phyloP scores from a whole-genome alignment of 495 filamentous ascomycete species.

The Trichocladium antarcticum region DNA sequence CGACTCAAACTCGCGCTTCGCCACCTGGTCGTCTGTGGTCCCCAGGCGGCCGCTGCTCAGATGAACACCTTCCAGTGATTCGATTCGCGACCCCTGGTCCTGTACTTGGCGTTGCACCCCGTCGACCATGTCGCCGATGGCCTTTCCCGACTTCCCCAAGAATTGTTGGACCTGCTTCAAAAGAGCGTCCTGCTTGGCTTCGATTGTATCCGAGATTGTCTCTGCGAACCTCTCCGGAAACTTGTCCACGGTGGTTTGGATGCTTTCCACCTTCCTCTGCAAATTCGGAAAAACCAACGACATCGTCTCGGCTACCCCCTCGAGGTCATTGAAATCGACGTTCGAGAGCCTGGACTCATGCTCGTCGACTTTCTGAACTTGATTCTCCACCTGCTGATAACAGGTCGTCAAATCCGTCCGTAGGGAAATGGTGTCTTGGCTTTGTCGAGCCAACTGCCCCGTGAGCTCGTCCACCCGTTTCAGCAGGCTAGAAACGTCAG shows the following conservation, averaged over 20 bases:
- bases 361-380: constrained; percentile 1
- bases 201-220: no score
- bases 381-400: background rate
- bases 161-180: background rate
- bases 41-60: background rate
- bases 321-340: constrained; percentile 8
- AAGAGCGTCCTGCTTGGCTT: background rate
- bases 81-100: background rate
- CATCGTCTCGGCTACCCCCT: background rate
- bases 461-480: background rate
- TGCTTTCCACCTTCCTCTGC: background rate
- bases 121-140: background rate
- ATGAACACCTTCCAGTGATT: background rate
- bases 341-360: constrained; percentile 7
- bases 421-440: background rate
- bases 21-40: background rate
- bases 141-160: background rate
- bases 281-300: constrained; percentile 6
- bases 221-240: no score
- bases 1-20: background rate
- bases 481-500: background rate
- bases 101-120: background rate
- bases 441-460: background rate
- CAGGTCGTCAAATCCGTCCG: background rate
- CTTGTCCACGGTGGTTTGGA: background rate